These are phyloP conservation scores for Oryza coarctata DNA, from an alignment of 176 grass and related monocot species.

Conservation along the genomic window DNA sequence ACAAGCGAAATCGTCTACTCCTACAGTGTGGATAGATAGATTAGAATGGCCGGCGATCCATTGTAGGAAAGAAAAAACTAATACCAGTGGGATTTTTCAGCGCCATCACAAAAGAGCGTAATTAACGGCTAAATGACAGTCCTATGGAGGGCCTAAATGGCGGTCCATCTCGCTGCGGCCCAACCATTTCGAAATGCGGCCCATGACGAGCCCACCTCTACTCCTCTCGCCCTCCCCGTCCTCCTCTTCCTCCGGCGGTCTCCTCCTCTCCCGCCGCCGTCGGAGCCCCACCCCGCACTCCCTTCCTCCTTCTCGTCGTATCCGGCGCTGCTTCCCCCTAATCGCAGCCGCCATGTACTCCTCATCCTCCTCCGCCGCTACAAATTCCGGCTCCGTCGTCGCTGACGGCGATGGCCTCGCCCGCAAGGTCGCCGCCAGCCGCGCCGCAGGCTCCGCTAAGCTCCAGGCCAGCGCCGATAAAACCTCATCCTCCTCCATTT, in stretches of 20 bases:
- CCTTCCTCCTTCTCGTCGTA: not conserved
- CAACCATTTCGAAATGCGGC: constrained; percentile 36
- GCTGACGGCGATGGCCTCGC: constrained; percentile 23
- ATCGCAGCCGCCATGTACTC: not conserved
- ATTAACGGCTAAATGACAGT: not conserved
- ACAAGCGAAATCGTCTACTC: no score
- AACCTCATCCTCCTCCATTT: not conserved
- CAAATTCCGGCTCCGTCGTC: constrained; percentile 11
- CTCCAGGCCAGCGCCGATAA: constrained; percentile 30
- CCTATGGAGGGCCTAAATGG: not conserved
- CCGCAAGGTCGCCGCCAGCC: constrained; percentile 50
- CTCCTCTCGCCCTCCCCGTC: constrained; percentile 42
- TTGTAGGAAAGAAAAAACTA: no score
- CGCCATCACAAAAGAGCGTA: no score
- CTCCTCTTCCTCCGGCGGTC: constrained; percentile 24
- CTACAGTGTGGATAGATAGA: no score
- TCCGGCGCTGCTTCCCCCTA: not conserved
- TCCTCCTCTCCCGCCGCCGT: constrained; percentile 32
- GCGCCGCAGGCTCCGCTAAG: constrained; percentile 44
- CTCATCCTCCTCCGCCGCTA: not conserved
- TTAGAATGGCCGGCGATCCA: no score
- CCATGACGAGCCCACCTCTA: constrained; percentile 36
- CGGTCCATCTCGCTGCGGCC: not conserved
- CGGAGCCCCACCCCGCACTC: not conserved
- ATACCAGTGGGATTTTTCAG: no score